phyloP scores from a whole-genome alignment of 371 early-diverging fungal species.

The Chytridiales sp. region DNA sequence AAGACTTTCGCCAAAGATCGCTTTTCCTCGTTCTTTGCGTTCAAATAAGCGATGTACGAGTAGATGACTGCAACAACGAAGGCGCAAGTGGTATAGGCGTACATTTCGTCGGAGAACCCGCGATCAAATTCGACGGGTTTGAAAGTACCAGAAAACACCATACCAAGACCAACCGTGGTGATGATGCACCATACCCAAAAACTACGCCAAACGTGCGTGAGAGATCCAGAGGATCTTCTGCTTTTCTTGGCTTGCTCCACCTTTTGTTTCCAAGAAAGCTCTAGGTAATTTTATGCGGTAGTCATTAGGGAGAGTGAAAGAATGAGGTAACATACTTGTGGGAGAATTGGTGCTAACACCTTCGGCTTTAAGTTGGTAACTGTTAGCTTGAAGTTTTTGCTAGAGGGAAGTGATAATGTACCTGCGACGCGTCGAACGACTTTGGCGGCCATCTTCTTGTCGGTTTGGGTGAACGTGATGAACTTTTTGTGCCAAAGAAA shows the following conservation, averaged over 20 bases:
- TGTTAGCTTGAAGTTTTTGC: too few relatives aligned
- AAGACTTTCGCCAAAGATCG: conserved; percentile 15
- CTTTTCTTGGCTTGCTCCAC: too few relatives aligned
- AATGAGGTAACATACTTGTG: too few relatives aligned
- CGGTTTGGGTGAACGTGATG: too few relatives aligned
- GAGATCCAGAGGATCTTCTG: not conserved
- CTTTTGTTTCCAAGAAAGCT: too few relatives aligned
- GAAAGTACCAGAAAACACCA: not conserved
- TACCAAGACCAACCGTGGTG: not conserved
- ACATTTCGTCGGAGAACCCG: conserved; percentile 14
- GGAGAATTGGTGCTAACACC: too few relatives aligned
- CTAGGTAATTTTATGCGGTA: not conserved
- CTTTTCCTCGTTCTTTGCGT: conserved; percentile 22
- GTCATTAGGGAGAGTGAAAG: conserved; percentile 1
- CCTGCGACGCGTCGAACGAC: too few relatives aligned
- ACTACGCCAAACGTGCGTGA: conserved; percentile 3
- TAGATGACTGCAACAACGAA: conserved; percentile 12
- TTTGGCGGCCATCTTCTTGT: too few relatives aligned
- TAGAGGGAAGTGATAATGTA: too few relatives aligned
- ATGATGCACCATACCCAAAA: conserved; percentile 2
- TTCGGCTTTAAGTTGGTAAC: too few relatives aligned
- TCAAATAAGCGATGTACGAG: conserved; percentile 14
- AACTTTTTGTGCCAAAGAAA: too few relatives aligned
- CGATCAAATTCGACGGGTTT: conserved; percentile 15
- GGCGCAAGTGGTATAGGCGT: conserved; percentile 19